Percentiles rank a stretch among this genome's conserved stretches.
These are phyloP conservation scores for Hibiscus tridactylites DNA, from an alignment of 345 rosid species.

Conservation along the genomic window DNA sequence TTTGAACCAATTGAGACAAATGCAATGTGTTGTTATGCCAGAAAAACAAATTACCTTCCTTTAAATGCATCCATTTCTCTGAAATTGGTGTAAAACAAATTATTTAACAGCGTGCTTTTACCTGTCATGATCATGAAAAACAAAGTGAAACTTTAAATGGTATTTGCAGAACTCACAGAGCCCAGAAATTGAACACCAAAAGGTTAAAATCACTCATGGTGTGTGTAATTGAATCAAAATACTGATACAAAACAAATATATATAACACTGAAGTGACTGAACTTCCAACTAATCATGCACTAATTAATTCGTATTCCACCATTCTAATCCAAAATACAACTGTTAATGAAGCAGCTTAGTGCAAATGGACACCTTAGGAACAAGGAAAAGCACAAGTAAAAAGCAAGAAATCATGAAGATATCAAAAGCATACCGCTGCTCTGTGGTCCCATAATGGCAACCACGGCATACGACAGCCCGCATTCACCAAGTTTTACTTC, in stretches of 20 bases:
- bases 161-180: background rate
- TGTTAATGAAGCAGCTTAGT: background rate
- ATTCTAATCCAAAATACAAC: background rate
- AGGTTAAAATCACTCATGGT: background rate
- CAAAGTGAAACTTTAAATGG: conserved; percentile 17
- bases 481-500: conserved; percentile 67
- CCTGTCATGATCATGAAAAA: conserved; percentile 47
- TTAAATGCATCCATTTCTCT: conserved; percentile 98
- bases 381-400: background rate
- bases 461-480: conserved; percentile 90
- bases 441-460: conserved; percentile 99
- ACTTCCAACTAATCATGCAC: background rate
- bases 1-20: conserved; percentile 13
- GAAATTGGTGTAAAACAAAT: conserved; percentile 84
- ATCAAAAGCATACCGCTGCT: conserved; percentile 74
- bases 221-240: background rate
- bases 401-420: background rate
- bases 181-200: background rate
- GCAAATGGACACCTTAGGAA: background rate
- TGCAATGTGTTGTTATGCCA: background rate
- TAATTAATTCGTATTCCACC: background rate
- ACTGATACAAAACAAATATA: background rate
- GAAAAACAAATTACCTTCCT: conserved; percentile 59
- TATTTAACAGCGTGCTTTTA: conserved; percentile 88
- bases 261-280: background rate